These are phyloP conservation scores for Amphibolis antarctica DNA, from an alignment of 106 monocot species.

Conservation along the genomic window DNA sequence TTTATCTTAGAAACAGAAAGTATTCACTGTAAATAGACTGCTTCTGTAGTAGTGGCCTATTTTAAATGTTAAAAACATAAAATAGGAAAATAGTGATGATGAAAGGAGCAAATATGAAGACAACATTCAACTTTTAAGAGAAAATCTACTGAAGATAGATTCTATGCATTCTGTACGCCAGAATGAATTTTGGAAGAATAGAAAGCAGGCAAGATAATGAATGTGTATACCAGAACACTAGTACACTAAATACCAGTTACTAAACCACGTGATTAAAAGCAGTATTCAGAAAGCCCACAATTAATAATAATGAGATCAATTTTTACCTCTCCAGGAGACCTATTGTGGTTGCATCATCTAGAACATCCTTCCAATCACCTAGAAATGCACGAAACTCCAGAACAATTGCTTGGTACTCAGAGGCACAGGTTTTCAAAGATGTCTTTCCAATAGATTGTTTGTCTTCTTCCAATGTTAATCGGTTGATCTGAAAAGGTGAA, in stretches of 20 bases:
- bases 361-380: slow-evolving; percentile 84
- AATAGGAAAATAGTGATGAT: too few relatives aligned
- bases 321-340: slow-evolving; percentile 72
- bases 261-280: not conserved
- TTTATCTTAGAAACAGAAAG: not conserved
- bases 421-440: slow-evolving; percentile 18
- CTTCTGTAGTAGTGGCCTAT: too few relatives aligned
- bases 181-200: too few relatives aligned
- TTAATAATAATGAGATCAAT: not conserved
- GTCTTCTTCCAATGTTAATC: slow-evolving; percentile 74
- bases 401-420: slow-evolving; percentile 55
- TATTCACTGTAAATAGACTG: not conserved
- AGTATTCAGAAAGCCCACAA: not conserved
- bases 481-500: slow-evolving; percentile 62
- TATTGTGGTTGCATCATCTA: slow-evolving; percentile 92
- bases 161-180: too few relatives aligned
- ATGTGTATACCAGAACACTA: not conserved
- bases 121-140: too few relatives aligned
- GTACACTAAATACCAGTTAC: not conserved
- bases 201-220: not conserved
- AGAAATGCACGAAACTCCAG: slow-evolving; percentile 92
- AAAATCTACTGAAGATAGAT: too few relatives aligned
- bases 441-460: slow-evolving; percentile 18
- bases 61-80: too few relatives aligned
- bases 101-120: too few relatives aligned